Evolutionary conservation across 2,329 filamentous ascomycete species (phyloP), one percentile per base, ranked within the genome.

Genomic region (Ascochyta viciae-villosae): DNA sequence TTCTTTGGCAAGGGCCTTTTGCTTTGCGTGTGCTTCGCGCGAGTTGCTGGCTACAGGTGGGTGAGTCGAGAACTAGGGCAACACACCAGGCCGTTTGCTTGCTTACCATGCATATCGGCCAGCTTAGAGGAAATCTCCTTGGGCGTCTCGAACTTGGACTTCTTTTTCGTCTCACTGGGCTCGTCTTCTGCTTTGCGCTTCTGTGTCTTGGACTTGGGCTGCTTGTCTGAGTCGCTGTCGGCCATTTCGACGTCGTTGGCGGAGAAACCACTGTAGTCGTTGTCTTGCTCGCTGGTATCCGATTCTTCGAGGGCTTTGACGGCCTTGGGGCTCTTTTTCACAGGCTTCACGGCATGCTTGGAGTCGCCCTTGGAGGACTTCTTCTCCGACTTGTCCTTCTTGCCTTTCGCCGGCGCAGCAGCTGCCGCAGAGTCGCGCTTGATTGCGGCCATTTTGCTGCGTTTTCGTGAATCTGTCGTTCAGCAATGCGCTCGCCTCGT

Each of bases 21-120:
- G 95, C 77, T 96, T 96, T 45, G 88, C 87, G 76, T 98, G 95
- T 22, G 92, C 88, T 82, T 99, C 95, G 72, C 88, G 89, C 10
- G 86, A 88, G 8, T 90, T 91, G 56, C 83, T 90, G 75, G 86
- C 87, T 87, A 57, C 6, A 10, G 13, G 10, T n/a, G 8, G 4
- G 44, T 73, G 62, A 74, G 66, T 22, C 8, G 19, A 6, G 8
- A 6, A 22, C 9, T 3, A 16, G 0, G 22, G 12, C 2, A 6
- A 10, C 0, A 12, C 6, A n/a, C 8, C 40, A 22, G 9, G 12
- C 4, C 44, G 8, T 27, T 0, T 31, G 8, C 63, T 0, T 31
- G 8, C 63, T 35, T 64, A 74, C 73, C 62, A 55, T 74, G 72
- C 15, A 73, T 47, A 1, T 61, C 65, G 29, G 65, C 67, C 27